Conservation (phyloP, 176 grass and related monocot species). For the Bonia amplexicaulis region DNA sequence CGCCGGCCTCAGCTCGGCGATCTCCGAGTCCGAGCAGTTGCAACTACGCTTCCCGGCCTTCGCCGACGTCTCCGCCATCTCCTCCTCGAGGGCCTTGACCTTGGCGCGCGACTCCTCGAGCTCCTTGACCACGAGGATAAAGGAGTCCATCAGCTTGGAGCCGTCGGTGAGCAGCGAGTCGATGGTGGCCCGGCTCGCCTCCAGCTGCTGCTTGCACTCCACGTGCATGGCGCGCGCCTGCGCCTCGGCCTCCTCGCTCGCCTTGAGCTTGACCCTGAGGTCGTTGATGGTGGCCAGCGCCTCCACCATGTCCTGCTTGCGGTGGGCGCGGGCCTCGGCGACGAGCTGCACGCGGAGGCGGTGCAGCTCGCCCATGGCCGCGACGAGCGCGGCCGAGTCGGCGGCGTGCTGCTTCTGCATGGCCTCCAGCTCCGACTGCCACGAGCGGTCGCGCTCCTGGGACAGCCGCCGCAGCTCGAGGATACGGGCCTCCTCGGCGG, state of each 20-base stretch:
- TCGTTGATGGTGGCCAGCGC: conserved; percentile 52
- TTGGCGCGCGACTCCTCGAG: conserved; percentile 82
- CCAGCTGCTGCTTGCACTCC: conserved; percentile 75
- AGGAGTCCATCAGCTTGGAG: conserved; percentile 97
- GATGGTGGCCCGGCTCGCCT: conserved; percentile 59
- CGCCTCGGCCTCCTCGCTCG: conserved; percentile 54
- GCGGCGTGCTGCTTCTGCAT: conserved; percentile 88
- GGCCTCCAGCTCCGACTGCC: conserved; percentile 92
- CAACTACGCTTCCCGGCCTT: conserved; percentile 13
- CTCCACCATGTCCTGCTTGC: conserved; percentile 47
- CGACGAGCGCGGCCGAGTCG: conserved; percentile 65
- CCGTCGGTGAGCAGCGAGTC: conserved; percentile 84
- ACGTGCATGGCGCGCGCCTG: conserved; percentile 45
- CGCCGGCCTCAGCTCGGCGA: conserved; percentile 36
- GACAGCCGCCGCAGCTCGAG: conserved; percentile 78
- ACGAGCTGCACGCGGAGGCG: conserved; percentile 65
- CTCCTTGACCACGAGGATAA: conserved; percentile 77
- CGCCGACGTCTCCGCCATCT: conserved; percentile 27
- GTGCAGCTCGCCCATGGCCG: conserved; percentile 71
- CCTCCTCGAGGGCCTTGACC: conserved; percentile 60
- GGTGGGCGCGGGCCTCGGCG: conserved; percentile 37
- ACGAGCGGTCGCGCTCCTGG: conserved; percentile 89
- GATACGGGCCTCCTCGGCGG: conserved; percentile 57
- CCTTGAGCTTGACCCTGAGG: conserved; percentile 55
- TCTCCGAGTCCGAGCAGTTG: conserved; percentile 36